phyloP scores from a whole-genome alignment of 2,329 filamentous ascomycete genomes.

The Colletotrichum scovillei region DNA sequence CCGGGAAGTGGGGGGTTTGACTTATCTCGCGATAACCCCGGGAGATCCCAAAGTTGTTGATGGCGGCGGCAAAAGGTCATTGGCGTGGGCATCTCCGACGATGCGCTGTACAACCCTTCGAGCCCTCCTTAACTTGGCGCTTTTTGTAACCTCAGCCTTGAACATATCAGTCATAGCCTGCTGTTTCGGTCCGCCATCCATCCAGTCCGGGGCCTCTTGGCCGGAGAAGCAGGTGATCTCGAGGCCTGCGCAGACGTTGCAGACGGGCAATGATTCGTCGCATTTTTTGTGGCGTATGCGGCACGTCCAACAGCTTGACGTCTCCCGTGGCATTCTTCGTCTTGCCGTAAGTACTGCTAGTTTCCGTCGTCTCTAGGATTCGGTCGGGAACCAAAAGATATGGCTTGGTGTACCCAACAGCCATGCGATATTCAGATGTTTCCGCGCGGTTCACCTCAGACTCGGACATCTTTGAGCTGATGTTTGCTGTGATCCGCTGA shows the following conservation, averaged over 20 bases:
- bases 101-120: constrained; percentile 48
- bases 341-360: too few species aligned
- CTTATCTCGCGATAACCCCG: too few species aligned
- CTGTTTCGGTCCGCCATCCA: constrained; percentile 54
- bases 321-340: constrained; percentile 28
- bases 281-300: constrained; percentile 72
- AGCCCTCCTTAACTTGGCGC: constrained; percentile 47
- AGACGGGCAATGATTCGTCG: constrained; percentile 63
- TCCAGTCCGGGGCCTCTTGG: constrained; percentile 65
- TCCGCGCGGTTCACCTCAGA: constrained; percentile 5
- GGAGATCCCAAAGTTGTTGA: too few species aligned
- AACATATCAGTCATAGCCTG: constrained; percentile 37
- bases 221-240: constrained; percentile 67
- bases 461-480: background rate
- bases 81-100: constrained; percentile 1
- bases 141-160: constrained; percentile 38
- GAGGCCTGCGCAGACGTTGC: constrained; percentile 60
- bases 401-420: background rate
- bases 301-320: constrained; percentile 69
- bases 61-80: too few species aligned
- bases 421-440: background rate
- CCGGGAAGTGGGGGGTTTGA: too few species aligned
- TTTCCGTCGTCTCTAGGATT: too few species aligned
- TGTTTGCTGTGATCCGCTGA: too few species aligned
- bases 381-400: background rate